phyloP scores from a whole-genome alignment of 345 rosid genomes.

The Gynandropsis gynandra region DNA sequence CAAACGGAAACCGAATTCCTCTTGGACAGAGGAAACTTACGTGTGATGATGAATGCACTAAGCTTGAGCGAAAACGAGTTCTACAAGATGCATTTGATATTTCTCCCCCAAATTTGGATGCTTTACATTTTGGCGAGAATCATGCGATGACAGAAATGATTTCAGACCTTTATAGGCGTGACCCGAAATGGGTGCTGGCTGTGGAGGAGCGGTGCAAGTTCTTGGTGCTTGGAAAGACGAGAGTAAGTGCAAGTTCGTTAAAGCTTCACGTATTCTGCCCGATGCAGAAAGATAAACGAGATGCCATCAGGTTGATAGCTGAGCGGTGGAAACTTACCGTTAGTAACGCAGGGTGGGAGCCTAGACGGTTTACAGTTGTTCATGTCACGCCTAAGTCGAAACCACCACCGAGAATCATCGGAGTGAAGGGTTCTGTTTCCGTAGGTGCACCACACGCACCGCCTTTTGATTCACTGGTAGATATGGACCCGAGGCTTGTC shows the following conservation, averaged over 20 bases:
- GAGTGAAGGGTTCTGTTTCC: slow-evolving; percentile 43
- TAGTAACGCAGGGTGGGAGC: slow-evolving; percentile 77
- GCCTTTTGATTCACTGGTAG: slow-evolving; percentile 53
- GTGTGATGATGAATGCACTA: slow-evolving; percentile 88
- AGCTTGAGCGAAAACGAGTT: slow-evolving; percentile 77
- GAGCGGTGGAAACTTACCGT: slow-evolving; percentile 94
- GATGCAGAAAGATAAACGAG: slow-evolving; percentile 89
- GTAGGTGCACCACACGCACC: slow-evolving; percentile 37
- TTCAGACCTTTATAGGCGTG: slow-evolving; percentile 77
- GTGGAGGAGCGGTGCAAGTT: slow-evolving; percentile 93
- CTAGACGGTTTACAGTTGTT: slow-evolving; percentile 66
- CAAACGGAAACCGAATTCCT: slow-evolving; percentile 45
- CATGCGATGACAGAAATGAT: slow-evolving; percentile 59
- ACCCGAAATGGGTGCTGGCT: slow-evolving; percentile 82
- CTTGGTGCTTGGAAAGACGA: slow-evolving; percentile 78
- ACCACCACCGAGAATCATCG: slow-evolving; percentile 57
- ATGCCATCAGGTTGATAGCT: slow-evolving; percentile 73
- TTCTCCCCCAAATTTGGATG: slow-evolving; percentile 57
- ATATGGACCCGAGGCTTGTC: slow-evolving; percentile 81
- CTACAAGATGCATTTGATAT: slow-evolving; percentile 96
- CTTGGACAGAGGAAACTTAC: slow-evolving; percentile 85
- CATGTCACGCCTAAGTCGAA: slow-evolving; percentile 65
- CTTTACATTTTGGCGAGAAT: slow-evolving; percentile 87
- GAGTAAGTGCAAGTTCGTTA: slow-evolving; percentile 42
- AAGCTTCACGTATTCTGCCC: slow-evolving; percentile 92